Evolutionary conservation across 2,329 filamentous ascomycete species (phyloP).

Genomic region (Alternaria incomplexa): DNA sequence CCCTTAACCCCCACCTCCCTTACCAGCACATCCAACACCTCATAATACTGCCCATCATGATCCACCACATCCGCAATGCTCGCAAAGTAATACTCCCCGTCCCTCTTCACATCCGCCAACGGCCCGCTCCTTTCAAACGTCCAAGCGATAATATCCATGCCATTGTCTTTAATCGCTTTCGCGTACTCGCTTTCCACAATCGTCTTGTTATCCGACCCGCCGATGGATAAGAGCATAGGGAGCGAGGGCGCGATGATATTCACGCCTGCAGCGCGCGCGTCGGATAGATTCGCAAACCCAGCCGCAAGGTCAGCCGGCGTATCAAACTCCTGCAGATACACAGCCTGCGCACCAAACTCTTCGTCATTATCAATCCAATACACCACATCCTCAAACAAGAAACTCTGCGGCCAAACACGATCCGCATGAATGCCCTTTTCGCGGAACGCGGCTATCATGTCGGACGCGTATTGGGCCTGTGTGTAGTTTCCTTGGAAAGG

Average conservation of each 20-base stretch:
- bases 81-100: constrained; percentile 42
- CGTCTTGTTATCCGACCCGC: constrained; percentile 52
- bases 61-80: constrained; percentile 61
- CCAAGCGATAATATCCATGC: constrained; percentile 70
- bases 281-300: constrained; percentile 61
- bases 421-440: constrained; percentile 42
- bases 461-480: constrained; percentile 66
- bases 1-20: constrained; percentile 65
- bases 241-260: constrained; percentile 67
- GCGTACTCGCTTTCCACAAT: constrained; percentile 69
- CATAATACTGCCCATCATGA: constrained; percentile 69
- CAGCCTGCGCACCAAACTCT: constrained; percentile 64
- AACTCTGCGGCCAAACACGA: constrained; percentile 63
- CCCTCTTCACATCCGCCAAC: constrained; percentile 53
- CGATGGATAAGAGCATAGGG: constrained; percentile 61
- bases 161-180: constrained; percentile 62
- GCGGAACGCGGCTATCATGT: constrained; percentile 57
- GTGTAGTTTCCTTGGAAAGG: constrained; percentile 68
- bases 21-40: constrained; percentile 65
- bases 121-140: constrained; percentile 68
- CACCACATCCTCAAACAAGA: constrained; percentile 64
- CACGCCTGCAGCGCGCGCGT: constrained; percentile 62
- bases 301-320: constrained; percentile 54
- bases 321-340: constrained; percentile 67
- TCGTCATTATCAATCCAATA: constrained; percentile 70